A percentile compares a stretch with the other conserved stretches of the same genome.
Conservation (phyloP, 2,329 filamentous ascomycete genomes). For the Cladosporium sp. region DNA sequence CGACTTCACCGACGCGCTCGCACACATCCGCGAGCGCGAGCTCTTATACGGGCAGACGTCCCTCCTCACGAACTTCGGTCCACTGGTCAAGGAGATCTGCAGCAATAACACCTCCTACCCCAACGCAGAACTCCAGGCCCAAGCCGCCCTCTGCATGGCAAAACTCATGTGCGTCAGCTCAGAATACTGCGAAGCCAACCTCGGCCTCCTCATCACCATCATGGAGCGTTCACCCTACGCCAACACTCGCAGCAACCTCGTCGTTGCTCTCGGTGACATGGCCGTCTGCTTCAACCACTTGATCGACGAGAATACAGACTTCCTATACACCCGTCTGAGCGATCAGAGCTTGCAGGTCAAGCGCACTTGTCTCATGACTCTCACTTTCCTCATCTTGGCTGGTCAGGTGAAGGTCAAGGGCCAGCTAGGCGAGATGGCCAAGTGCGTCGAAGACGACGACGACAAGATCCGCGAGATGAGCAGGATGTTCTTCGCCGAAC, state of each 20-base stretch:
- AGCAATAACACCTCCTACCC: slow-evolving; percentile 89
- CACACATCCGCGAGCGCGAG: slow-evolving; percentile 78
- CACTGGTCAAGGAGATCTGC: slow-evolving; percentile 88
- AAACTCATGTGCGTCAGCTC: slow-evolving; percentile 98
- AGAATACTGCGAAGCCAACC: slow-evolving; percentile 91
- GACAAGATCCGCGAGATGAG: slow-evolving; percentile 89
- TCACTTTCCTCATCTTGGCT: slow-evolving; percentile 94
- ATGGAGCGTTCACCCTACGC: slow-evolving; percentile 92
- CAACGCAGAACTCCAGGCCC: slow-evolving; percentile 84
- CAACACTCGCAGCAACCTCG: slow-evolving; percentile 90
- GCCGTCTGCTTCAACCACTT: slow-evolving; percentile 99
- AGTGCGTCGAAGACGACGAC: slow-evolving; percentile 95
- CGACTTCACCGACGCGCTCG: slow-evolving; percentile 84
- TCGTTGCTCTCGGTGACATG: slow-evolving; percentile 97
- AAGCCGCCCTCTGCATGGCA: slow-evolving; percentile 88
- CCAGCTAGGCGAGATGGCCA: slow-evolving; percentile 97
- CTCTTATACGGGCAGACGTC: slow-evolving; percentile 78
- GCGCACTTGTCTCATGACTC: slow-evolving; percentile 94
- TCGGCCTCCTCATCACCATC: slow-evolving; percentile 93
- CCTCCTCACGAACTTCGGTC: slow-evolving; percentile 84
- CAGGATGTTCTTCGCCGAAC: slow-evolving; percentile 96
- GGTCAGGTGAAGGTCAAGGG: slow-evolving; percentile 99
- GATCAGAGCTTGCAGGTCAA: slow-evolving; percentile 88
- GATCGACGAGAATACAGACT: slow-evolving; percentile 98
- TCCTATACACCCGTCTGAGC: slow-evolving; percentile 87